Evolutionary conservation across 2,329 filamentous ascomycete genomes (phyloP).

Genomic region (Lasiodiplodia sp.): DNA sequence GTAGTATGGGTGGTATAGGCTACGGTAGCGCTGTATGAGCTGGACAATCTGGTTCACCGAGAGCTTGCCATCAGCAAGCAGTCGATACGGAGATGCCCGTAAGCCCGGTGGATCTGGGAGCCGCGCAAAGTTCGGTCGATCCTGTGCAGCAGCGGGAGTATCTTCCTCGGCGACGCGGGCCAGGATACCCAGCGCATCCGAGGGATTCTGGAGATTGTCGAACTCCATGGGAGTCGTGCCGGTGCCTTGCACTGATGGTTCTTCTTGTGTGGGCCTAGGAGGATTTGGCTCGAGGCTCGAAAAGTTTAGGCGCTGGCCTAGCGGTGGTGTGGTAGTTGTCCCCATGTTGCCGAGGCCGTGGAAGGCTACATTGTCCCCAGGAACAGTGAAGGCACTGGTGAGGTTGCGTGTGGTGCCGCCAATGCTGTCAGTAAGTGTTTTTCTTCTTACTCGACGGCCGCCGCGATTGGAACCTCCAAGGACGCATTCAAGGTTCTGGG

Average conservation of each 20-base stretch:
- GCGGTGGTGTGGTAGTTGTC: constrained; percentile 35
- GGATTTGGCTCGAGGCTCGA: constrained; percentile 20
- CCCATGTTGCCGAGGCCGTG: constrained; percentile 47
- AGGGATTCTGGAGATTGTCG: constrained; percentile 57
- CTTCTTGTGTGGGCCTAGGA: constrained; percentile 5
- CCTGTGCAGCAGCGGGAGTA: constrained; percentile 9
- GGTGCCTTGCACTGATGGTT: constrained; percentile 3
- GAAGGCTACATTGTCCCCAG: constrained; percentile 41
- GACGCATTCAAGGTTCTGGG: constrained; percentile 65
- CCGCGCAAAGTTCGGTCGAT: constrained; percentile 10
- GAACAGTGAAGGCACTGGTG: constrained; percentile 32
- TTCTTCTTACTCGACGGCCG: constrained; percentile 62
- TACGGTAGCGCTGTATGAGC: constrained; percentile 65
- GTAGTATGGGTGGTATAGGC: constrained; percentile 74
- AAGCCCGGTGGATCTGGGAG: constrained; percentile 39
- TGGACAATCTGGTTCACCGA: constrained; percentile 58
- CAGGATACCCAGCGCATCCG: constrained; percentile 57
- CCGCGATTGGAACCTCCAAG: constrained; percentile 67
- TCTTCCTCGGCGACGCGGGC: constrained; percentile 53
- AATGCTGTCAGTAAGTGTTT: constrained; percentile 45
- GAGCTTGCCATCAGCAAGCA: constrained; percentile 52
- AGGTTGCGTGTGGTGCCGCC: constrained; percentile 37
- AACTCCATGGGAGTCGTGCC: constrained; percentile 39
- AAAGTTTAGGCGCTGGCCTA: constrained; percentile 23
- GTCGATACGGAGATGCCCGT: constrained; percentile 48